A percentile compares a stretch with the other conserved stretches of the same genome.
phyloP scores from a whole-genome alignment of 2,329 filamentous ascomycete genomes.

The Sclerotinia minor region DNA sequence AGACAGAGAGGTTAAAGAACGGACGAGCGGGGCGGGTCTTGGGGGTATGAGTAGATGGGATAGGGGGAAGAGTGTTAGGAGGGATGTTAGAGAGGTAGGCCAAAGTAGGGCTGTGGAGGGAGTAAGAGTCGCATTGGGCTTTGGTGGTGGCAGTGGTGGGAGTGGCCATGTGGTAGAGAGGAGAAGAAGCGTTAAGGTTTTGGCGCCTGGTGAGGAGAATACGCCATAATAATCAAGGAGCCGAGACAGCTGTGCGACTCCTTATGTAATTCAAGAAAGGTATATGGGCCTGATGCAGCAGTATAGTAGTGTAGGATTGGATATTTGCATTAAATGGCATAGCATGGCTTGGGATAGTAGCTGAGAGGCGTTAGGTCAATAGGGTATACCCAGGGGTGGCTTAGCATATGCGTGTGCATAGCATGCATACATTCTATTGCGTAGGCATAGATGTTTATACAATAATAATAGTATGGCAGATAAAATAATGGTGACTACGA shows the following conservation, averaged over 20 bases:
- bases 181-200: conserved; percentile 66
- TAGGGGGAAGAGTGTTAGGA: conserved; percentile 42
- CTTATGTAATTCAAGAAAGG: not conserved
- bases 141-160: conserved; percentile 25
- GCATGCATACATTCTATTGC: not conserved
- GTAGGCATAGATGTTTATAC: not conserved
- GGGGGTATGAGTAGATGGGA: conserved; percentile 20
- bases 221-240: not conserved
- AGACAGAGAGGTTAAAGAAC: conserved; percentile 39
- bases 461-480: not conserved
- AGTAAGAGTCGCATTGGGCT: conserved; percentile 53
- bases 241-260: not conserved
- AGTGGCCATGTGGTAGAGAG: conserved; percentile 51
- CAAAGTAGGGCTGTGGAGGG: conserved; percentile 62
- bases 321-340: not conserved
- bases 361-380: conserved; percentile 17
- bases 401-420: not conserved
- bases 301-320: not conserved
- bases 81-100: conserved; percentile 55
- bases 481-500: not conserved
- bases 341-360: conserved; percentile 2
- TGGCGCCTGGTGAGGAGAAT: conserved; percentile 38
- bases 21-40: conserved; percentile 6
- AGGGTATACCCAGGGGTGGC: conserved; percentile 14
- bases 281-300: not conserved